Conservation (phyloP, 2,329 filamentous ascomycete genomes). For the Zymoseptoria passerinii region DNA sequence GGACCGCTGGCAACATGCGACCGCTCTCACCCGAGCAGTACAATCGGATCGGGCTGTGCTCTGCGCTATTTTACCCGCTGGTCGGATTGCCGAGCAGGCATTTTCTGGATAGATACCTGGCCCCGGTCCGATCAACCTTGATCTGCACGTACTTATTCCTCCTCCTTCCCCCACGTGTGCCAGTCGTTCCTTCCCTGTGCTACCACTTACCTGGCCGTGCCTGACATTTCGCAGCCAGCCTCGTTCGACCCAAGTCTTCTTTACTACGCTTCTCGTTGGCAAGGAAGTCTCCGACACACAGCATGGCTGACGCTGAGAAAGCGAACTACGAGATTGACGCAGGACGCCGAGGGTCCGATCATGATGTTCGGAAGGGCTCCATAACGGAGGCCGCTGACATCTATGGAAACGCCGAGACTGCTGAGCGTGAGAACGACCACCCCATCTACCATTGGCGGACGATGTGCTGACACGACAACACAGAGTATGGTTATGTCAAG, state of each 20-base stretch:
- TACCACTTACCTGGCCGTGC: neutral
- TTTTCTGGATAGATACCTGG: neutral
- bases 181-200: neutral
- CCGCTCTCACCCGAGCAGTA: neutral
- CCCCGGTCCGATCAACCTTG: neutral
- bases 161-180: neutral
- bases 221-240: neutral
- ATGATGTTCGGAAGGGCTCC: slow-evolving; percentile 9
- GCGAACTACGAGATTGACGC: slow-evolving; percentile 3
- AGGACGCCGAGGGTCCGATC: neutral
- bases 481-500: slow-evolving; percentile 43
- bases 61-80: neutral
- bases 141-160: neutral
- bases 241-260: neutral
- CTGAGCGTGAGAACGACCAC: slow-evolving; percentile 29
- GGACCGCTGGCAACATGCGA: neutral
- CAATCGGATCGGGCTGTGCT: neutral
- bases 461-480: neutral
- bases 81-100: neutral
- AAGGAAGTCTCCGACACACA: neutral
- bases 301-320: slow-evolving; percentile 12
- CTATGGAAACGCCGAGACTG: slow-evolving; percentile 44
- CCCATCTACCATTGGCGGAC: no score
- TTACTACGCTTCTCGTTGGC: neutral
- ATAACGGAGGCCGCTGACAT: slow-evolving; percentile 44